Base-by-base conservation (phyloP, 176 grass and related monocot species). In the Lolium rigidum region DNA sequence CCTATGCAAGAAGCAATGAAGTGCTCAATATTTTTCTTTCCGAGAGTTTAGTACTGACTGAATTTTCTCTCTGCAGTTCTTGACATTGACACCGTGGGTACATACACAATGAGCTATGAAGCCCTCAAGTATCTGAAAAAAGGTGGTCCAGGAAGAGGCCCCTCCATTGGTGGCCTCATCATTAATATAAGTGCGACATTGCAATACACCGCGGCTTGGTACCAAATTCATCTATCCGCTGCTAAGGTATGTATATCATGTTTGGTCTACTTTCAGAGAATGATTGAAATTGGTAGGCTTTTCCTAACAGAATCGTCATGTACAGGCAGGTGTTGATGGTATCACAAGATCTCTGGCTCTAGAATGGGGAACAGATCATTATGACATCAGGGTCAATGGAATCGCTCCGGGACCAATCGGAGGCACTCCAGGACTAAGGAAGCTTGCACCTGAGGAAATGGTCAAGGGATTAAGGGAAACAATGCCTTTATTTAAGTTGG, bases 351-450 rank as follows among this genome's bases (percentile, higher is more conserved):
- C 86, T 15, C 83, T 98, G 70, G 93, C 96, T 72, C 79, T 98
- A 44, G 96, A 98, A 89, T 98, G 96, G 96, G 96, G 96, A 73
- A 94, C 96, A 68, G 93, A 98, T n/a, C n/a, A n/a, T 86, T 98
- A 98, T 58, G 79, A 94, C 52, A 95, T 98, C 46, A 88, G 96
- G 83, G 96, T 95, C 76, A 98, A 98, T 18, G 93, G 92, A 50
- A 95, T 98, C 67, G 96, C 96, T 16, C 96, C 93, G 43, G 93
- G 92, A 57, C 91, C 93, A 68, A 98, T 98, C 43, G 79, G 67
- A 83, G 93, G 61, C 70, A 98, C 96, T 70, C 93, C 96, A 65
- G 96, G 96, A 17, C 50, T 95, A 80, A 95, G 96, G 85, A 98
- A 98, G 79, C 96, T 98, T 88, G 90, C 90, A 39, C 96, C 96